Conservation (phyloP, 78 protist genomes). For the Cyanophora paradoxa region DNA sequence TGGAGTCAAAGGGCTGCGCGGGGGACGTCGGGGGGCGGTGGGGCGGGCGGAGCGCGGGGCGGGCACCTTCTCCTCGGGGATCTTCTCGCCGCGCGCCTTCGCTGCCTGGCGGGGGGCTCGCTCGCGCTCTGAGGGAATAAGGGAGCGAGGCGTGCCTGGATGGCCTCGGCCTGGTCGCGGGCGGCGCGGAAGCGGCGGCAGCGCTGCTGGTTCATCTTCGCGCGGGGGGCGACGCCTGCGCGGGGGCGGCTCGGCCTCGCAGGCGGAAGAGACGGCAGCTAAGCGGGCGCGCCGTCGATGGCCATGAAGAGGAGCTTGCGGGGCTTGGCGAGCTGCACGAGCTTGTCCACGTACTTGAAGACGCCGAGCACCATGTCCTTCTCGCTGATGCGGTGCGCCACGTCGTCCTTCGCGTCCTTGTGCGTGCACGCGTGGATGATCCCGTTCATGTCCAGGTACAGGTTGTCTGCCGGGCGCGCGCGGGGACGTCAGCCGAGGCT, state of each 20-base stretch:
- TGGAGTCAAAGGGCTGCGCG: conserved; percentile 75
- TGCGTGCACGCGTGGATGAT: conserved; percentile 92
- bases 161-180: no score
- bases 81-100: neutral
- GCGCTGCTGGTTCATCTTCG: conserved; percentile 95
- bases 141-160: no score
- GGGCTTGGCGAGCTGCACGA: conserved; percentile 46
- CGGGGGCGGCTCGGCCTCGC: neutral
- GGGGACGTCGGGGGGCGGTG: neutral
- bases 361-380: conserved; percentile 65
- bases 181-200: conserved; percentile 66
- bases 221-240: conserved; percentile 90
- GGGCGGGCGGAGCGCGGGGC: neutral
- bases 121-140: neutral
- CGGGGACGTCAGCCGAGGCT: neutral
- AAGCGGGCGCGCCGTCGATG: conserved; percentile 45
- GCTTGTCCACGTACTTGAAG: conserved; percentile 75
- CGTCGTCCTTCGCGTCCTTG: conserved; percentile 33
- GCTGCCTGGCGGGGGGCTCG: neutral
- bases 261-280: neutral
- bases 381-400: conserved; percentile 1
- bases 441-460: conserved; percentile 97
- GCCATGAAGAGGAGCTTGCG: conserved; percentile 79
- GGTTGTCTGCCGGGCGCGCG: conserved; percentile 56
- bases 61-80: neutral